Evolutionary conservation across 2,329 filamentous ascomycete species (phyloP).

Genomic region (Xylaria sp.): DNA sequence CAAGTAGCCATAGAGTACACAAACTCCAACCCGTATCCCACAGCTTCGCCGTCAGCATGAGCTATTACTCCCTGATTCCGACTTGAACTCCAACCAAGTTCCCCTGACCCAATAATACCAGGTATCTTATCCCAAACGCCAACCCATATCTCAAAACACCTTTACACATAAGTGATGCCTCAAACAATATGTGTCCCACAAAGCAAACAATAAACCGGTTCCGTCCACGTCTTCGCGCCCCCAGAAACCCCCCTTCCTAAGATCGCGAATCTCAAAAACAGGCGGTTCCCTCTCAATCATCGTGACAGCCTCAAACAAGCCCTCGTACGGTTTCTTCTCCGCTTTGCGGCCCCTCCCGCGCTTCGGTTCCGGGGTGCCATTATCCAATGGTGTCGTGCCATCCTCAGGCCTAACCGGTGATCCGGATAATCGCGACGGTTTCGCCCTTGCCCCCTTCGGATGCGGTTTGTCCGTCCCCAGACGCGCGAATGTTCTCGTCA

Average conservation of each 20-base stretch:
- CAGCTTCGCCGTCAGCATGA: background rate
- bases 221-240: conserved; percentile 50
- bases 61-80: background rate
- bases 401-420: background rate
- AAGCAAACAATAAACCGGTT: conserved; percentile 46
- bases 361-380: conserved; percentile 30
- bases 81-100: background rate
- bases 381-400: conserved; percentile 25
- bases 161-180: conserved; percentile 1
- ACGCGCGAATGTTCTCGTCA: conserved; percentile 45
- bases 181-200: conserved; percentile 46
- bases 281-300: conserved; percentile 42
- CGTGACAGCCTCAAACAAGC: conserved; percentile 45
- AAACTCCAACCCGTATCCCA: too few relatives aligned
- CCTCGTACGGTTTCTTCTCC: conserved; percentile 42
- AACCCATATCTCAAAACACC: background rate
- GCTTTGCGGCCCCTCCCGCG: conserved; percentile 37
- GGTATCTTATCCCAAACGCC: background rate
- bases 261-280: conserved; percentile 47
- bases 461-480: conserved; percentile 50
- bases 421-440: too few relatives aligned
- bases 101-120: background rate
- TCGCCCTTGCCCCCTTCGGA: conserved; percentile 14
- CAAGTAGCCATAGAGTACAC: too few relatives aligned
- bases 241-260: conserved; percentile 43